phyloP scores from a whole-genome alignment of 192 early-diverging fungal species.

The Coemansia sp. region DNA sequence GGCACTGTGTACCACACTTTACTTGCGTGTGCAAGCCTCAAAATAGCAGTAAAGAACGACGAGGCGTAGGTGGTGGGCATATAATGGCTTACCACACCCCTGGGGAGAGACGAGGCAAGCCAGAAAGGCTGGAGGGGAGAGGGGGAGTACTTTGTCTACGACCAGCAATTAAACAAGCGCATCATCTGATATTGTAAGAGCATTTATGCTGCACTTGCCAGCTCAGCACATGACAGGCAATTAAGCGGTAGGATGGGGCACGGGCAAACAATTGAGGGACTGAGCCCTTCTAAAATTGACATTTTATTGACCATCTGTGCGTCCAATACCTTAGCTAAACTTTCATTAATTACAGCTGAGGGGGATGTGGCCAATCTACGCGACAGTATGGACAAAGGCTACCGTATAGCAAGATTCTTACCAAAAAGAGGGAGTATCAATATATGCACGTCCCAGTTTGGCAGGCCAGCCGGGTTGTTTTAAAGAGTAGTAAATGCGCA shows the following conservation, averaged over 20 bases:
- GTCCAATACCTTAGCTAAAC: background rate
- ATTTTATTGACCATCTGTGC: background rate
- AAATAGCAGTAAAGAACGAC: background rate
- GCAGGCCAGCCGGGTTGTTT: background rate
- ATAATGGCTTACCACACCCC: constrained; percentile 6
- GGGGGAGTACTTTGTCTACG: background rate
- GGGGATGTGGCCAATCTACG: background rate
- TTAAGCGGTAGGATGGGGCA: background rate
- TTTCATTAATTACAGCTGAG: background rate
- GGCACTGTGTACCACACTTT: background rate
- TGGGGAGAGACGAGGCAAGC: background rate
- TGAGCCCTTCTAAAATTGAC: background rate
- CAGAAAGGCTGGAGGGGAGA: background rate
- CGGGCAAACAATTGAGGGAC: background rate
- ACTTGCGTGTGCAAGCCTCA: background rate
- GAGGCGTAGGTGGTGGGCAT: background rate
- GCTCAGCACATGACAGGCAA: background rate
- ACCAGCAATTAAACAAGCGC: background rate
- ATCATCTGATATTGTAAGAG: background rate
- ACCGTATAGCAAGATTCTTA: background rate
- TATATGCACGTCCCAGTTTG: background rate
- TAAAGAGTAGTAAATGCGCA: background rate
- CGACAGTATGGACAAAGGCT: background rate
- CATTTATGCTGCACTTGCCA: background rate
- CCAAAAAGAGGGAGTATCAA: background rate